Evolutionary conservation across 306 rosid species (phyloP), one percentile per base, ranked within the genome.

Genomic region (Cucumis cinereus): DNA sequence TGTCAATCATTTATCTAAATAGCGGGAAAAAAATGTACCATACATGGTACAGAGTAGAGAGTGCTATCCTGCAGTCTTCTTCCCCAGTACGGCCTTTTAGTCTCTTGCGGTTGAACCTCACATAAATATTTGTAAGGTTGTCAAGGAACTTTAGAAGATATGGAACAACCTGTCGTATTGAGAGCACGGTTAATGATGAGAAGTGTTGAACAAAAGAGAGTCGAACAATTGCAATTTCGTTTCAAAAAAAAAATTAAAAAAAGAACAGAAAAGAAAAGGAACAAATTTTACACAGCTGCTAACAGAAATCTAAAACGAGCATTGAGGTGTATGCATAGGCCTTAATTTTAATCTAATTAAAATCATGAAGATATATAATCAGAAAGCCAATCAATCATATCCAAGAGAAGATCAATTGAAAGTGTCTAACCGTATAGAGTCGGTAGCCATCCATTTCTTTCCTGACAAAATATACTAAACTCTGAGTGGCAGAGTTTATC

Each of bases 11-110:
- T 43, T 43, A 45, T 45, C 23, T 70, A 28, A 26, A 71, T 9
- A 30, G 53, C 11, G 76, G 60, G 45, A 28, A 17, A 43, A 41
- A 43, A 5, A 68, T 5, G 60, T 28, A 19, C 30, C 88, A 70
- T 92, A 92, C 96, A 79, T 89, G 87, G 81, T 82, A 90, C 60
- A 93, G 98, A 79, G 97, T 94, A 74, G 97, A 91, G 72, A 94
- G 96, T 13, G 98, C 94, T 50, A 85, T 86, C 85, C 95, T 82
- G 82, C 97, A 94, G 76, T 94, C 98, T 73, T 94, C 93, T 83
- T 91, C 98, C 77, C 93, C 96, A 68, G 95, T 87, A 64, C 98
- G 98, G 69, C 98, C 98, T 89, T 94, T 94, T 72, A 94, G 92
- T 84, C 98, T 90, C 92, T 91, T 94, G 66, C 97, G 98, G 86